Evolutionary conservation across 805 yeast genomes (phyloP), one percentile per base, ranked within the genome.

Genomic region (Saccharomycopsis oosterbeekiorum): DNA sequence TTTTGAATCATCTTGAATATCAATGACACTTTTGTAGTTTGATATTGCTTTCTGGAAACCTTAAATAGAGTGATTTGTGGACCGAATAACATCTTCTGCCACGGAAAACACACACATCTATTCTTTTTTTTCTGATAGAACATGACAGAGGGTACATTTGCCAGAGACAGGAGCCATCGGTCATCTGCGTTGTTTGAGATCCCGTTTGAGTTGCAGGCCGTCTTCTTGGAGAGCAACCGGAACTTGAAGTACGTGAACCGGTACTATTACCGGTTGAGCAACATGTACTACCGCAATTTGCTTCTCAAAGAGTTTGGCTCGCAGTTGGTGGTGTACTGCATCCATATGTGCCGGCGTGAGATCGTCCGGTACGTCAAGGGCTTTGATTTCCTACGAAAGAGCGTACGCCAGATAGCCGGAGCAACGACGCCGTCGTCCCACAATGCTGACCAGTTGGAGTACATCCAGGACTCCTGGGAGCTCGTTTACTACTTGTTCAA

Each of bases 181-280:
- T 10, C 11, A 17, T 56, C 39, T 43, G 15, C 47, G 19, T 19
- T 51, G n/a, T 26, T 58, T 34, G 51, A 37, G 6, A 70, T 80
- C 11, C 84, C 84, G 3, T 58, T 71, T 14, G 84, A 80, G 65
- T 71, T 80, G 10, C 78, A 78, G 59, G 70, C 77, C 2, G 62
- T 67, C 56, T 60, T 80, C 17, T 63, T 79, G 5, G 66, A 65
- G 21, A 66, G 69, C 4, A 68, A 66, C 3, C 80, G 80, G 0
- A 65, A 67, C 9, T 71, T 77, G 41, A 65, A 73, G 15, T 70
- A 74, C 56, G 67, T 68, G n/a, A 76, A 72, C 57, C 69, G 74
- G n/a, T 77, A 76, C 55, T 81, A 79, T 66, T 82, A 78, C 65
- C 66, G 74, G 3, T 69, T 83, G 57, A 76, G 82, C 70, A 84